Percentiles rank a stretch among this genome's conserved stretches.
Conservation (phyloP, 2,329 filamentous ascomycete species). For the Cladobotryum mycophilum region DNA sequence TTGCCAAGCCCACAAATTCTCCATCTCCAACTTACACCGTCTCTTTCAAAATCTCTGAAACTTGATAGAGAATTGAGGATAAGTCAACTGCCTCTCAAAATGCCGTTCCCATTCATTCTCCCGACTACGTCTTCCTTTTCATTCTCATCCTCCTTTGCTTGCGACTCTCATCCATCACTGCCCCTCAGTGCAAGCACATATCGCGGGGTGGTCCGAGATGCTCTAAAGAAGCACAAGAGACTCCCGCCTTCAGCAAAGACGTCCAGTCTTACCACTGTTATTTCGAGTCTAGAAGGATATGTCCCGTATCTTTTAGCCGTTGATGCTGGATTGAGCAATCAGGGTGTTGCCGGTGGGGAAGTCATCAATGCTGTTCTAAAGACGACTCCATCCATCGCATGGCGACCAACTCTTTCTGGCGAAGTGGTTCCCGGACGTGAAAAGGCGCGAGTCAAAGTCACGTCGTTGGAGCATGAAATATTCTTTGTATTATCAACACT, state of each 20-base stretch:
- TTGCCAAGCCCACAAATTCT: constrained; percentile 6
- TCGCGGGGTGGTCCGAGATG: constrained; percentile 74
- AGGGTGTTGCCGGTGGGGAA: constrained; percentile 40
- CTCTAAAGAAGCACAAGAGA: constrained; percentile 83
- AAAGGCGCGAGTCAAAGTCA: constrained; percentile 59
- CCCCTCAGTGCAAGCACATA: constrained; percentile 76
- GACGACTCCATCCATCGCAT: constrained; percentile 61
- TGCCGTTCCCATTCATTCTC: constrained; percentile 85
- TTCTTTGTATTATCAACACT: constrained; percentile 72
- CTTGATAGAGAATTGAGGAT: background rate
- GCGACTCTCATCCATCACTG: constrained; percentile 81
- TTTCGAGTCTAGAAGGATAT: constrained; percentile 67
- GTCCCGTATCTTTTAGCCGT: constrained; percentile 77
- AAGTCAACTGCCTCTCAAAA: constrained; percentile 33
- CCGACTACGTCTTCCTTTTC: constrained; percentile 86
- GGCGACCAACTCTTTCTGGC: constrained; percentile 73
- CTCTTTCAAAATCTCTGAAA: background rate
- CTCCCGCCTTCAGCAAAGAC: constrained; percentile 66
- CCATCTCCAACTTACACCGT: background rate
- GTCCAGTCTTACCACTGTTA: constrained; percentile 62
- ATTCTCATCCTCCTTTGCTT: constrained; percentile 70
- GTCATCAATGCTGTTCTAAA: constrained; percentile 62
- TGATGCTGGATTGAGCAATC: constrained; percentile 61
- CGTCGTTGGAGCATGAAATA: constrained; percentile 75
- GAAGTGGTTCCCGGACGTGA: constrained; percentile 59